phyloP scores from a whole-genome alignment of 2,329 filamentous ascomycete genomes.

The Lecanicillium sp. region DNA sequence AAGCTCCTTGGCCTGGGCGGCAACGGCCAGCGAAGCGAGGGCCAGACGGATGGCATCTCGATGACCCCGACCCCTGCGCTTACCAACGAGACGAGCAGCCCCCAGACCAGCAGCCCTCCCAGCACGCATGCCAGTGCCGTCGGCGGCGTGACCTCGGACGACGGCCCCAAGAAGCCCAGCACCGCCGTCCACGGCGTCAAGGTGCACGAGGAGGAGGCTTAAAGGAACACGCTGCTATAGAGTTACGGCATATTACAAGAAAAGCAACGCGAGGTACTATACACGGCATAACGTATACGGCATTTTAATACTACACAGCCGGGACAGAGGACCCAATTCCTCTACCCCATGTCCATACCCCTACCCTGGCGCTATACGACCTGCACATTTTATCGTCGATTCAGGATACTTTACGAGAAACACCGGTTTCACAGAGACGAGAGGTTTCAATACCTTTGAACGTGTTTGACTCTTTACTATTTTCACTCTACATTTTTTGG shows the following conservation, averaged over 20 bases:
- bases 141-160: slow-evolving; percentile 26
- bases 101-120: slow-evolving; percentile 57
- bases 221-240: slow-evolving; percentile 6
- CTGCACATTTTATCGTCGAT: slow-evolving; percentile 9
- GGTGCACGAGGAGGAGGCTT: slow-evolving; percentile 25
- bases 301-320: slow-evolving; percentile 13
- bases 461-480: not conserved
- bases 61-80: slow-evolving; percentile 57
- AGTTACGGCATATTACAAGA: slow-evolving; percentile 4
- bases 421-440: too few species aligned
- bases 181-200: slow-evolving; percentile 11
- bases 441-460: too few species aligned
- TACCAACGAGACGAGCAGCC: slow-evolving; percentile 62
- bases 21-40: slow-evolving; percentile 8
- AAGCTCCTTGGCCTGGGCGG: slow-evolving; percentile 19
- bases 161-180: slow-evolving; percentile 15
- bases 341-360: slow-evolving; percentile 7
- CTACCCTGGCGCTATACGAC: slow-evolving; percentile 6
- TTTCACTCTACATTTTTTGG: slow-evolving; percentile 1
- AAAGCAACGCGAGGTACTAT: slow-evolving; percentile 1
- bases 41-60: slow-evolving; percentile 36
- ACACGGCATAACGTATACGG: slow-evolving; percentile 12
- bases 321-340: slow-evolving; percentile 2
- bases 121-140: slow-evolving; percentile 54
- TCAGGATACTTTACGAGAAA: slow-evolving; percentile 4